Evolutionary conservation across 2,329 filamentous ascomycete genomes (phyloP), one percentile per base, ranked within the genome.

Genomic region (Ambrosiella beaveri): DNA sequence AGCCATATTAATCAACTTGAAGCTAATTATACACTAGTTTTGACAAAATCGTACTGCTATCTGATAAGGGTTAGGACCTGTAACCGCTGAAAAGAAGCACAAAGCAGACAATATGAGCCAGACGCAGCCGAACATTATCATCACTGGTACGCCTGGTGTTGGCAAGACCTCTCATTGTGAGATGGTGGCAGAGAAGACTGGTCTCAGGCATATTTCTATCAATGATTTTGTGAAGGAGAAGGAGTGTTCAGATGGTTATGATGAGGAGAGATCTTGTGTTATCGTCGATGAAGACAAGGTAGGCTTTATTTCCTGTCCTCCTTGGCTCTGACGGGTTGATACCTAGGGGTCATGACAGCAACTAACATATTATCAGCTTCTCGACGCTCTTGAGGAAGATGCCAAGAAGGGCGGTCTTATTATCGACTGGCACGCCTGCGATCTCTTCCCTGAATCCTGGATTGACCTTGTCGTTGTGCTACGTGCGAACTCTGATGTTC

Each of bases 351-450:
- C n/a, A 47, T 8, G 44, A 47, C n/a, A 12, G 15, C 36, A 11
- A 36, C 27, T 52, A 52, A 40, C n/a, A 3, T 3, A 17, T 15
- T 64, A n/a, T 15, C 44, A 89, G 83, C 73, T 98, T 38, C 77
- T 98, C 19, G 93, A 98, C 68, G 81, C 86, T 53, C 85, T 98
- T 59, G 93, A 97, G 71, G 79, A 86, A 59, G 84, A 93, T 61
- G 78, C 87, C 44, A 78, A 83, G 62, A 72, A 78, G 17, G 91
- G 91, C 59, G 93, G 93, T 17, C 87, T 82, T 69, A 82, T 98
- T 64, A 86, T 98, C 66, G 93, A 98, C 73, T 98, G 93, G 91
- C 93, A 98, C 71, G 91, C 90, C 1, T 97, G 91, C 73, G 93
- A 97, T 66, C 73, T 97, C 19, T 97, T 97, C 67, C 93, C 93